Evolutionary conservation across 2,329 filamentous ascomycete species (phyloP).

Genomic region (Didymella pinodella): DNA sequence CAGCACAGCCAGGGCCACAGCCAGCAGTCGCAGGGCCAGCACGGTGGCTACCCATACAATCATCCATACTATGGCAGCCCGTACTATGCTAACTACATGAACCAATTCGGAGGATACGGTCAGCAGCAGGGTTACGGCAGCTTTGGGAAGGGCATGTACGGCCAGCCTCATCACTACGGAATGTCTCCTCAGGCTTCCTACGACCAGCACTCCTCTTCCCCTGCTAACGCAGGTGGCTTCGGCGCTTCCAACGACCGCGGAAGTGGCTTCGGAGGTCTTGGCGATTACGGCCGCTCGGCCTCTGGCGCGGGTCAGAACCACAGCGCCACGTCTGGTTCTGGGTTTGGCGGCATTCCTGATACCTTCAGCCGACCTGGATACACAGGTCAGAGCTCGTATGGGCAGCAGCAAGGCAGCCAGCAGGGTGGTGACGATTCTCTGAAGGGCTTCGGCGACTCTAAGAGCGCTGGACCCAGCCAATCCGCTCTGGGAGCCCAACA

Average conservation of each 20-base stretch:
- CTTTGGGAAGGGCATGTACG: constrained; percentile 69
- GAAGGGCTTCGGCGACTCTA: constrained; percentile 66
- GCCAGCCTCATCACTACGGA: constrained; percentile 68
- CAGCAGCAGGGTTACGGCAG: constrained; percentile 59
- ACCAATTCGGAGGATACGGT: constrained; percentile 65
- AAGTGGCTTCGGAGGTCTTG: constrained; percentile 59
- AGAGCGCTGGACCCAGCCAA: constrained; percentile 66
- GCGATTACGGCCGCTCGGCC: constrained; percentile 67
- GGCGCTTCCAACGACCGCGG: constrained; percentile 58
- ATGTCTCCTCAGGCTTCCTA: constrained; percentile 64
- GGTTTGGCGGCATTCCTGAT: constrained; percentile 64
- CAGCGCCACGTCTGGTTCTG: constrained; percentile 57
- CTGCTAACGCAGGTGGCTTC: constrained; percentile 66
- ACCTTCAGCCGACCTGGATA: constrained; percentile 68
- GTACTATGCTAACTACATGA: constrained; percentile 70
- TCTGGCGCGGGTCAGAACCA: constrained; percentile 65
- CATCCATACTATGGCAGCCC: constrained; percentile 70
- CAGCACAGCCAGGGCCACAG: constrained; percentile 56
- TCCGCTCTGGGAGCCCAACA: constrained; percentile 65
- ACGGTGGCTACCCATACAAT: constrained; percentile 56
- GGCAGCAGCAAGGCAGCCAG: constrained; percentile 60
- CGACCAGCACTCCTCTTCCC: constrained; percentile 69
- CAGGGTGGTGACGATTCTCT: constrained; percentile 62
- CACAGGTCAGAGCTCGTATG: constrained; percentile 58
- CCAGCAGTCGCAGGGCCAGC: constrained; percentile 51